Conservation (phyloP, 83 land plant genomes). For the Thuja plicata region DNA sequence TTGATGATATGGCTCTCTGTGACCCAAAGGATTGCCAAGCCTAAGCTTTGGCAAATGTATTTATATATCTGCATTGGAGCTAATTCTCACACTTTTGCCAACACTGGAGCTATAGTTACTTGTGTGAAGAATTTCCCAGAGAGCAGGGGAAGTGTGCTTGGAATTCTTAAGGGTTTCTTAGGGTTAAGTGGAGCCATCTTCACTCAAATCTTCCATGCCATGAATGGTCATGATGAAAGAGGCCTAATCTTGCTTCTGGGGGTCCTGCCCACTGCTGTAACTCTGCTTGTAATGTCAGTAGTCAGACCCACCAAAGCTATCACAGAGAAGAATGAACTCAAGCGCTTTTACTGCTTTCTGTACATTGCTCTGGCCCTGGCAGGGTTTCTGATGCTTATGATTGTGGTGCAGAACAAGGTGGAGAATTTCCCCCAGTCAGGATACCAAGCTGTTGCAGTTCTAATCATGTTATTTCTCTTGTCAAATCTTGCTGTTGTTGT, state of each 20-base stretch:
- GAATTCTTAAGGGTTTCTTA: too few species aligned
- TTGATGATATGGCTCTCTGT: conserved; percentile 56
- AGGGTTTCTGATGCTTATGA: conserved; percentile 43
- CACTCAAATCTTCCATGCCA: conserved; percentile 37
- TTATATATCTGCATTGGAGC: conserved; percentile 70
- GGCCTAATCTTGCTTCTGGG: conserved; percentile 55
- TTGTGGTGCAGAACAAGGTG: background rate
- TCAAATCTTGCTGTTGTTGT: background rate
- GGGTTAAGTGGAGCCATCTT: too few species aligned
- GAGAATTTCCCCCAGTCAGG: background rate
- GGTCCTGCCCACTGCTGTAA: conserved; percentile 63
- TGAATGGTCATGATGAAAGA: conserved; percentile 58
- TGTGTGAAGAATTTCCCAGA: too few species aligned
- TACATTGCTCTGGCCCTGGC: conserved; percentile 31
- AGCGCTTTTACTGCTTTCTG: conserved; percentile 30
- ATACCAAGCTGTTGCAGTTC: background rate
- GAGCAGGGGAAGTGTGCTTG: too few species aligned
- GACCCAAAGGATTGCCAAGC: conserved; percentile 34
- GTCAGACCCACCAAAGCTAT: conserved; percentile 27
- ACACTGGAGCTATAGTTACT: conserved; percentile 47
- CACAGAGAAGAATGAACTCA: conserved; percentile 24
- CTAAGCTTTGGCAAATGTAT: conserved; percentile 77
- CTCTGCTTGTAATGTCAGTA: conserved; percentile 31
- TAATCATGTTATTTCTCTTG: background rate
- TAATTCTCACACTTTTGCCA: conserved; percentile 67